A percentile compares a stretch with the other conserved stretches of the same genome.
These are phyloP conservation scores for Iberis pinnata DNA, from an alignment of 345 rosid species.

Conservation along the genomic window DNA sequence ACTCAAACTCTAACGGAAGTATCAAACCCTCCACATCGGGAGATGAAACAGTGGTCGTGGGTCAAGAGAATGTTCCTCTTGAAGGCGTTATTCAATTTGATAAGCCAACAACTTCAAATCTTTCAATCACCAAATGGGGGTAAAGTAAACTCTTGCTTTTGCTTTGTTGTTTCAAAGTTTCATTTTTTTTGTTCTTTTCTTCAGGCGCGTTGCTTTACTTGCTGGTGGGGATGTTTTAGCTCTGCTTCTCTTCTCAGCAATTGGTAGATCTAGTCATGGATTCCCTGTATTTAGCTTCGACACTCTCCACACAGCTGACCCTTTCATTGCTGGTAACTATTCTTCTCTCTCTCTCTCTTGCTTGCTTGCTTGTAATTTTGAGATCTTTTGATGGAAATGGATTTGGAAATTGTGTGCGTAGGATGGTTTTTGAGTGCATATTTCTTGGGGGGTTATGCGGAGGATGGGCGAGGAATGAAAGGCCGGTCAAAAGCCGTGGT, in stretches of 20 bases:
- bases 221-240: constrained; percentile 91
- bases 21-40: constrained; percentile 32
- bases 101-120: constrained; percentile 48
- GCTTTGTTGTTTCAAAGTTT: neutral
- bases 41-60: constrained; percentile 48
- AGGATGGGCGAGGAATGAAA: constrained; percentile 78
- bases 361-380: neutral
- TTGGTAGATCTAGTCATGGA: constrained; percentile 90
- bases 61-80: constrained; percentile 59
- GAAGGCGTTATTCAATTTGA: constrained; percentile 95
- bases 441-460: constrained; percentile 81
- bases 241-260: constrained; percentile 64
- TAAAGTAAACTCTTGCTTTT: constrained; percentile 15
- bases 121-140: constrained; percentile 68
- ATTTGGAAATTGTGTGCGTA: constrained; percentile 18
- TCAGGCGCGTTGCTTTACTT: constrained; percentile 70
- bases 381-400: constrained; percentile 7
- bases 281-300: constrained; percentile 53
- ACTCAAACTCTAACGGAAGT: constrained; percentile 59
- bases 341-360: neutral
- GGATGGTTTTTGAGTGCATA: constrained; percentile 95
- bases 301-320: constrained; percentile 87
- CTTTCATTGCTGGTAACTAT: constrained; percentile 74
- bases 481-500: constrained; percentile 58
- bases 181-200: neutral